These are phyloP conservation scores for Cadophora sp. DNA, from an alignment of 2,329 filamentous ascomycete species.

Conservation along the genomic window DNA sequence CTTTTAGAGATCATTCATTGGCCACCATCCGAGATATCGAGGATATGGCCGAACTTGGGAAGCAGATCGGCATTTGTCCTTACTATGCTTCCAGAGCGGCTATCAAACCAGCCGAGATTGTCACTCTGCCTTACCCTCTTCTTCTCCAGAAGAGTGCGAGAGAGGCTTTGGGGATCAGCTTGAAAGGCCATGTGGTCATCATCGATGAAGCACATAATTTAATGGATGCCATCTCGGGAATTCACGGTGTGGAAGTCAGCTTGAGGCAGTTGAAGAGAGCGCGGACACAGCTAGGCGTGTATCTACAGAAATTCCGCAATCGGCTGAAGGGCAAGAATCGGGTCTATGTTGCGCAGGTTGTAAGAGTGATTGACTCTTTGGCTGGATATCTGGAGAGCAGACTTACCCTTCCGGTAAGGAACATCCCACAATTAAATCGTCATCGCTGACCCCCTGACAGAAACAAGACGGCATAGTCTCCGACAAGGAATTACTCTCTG, in stretches of 20 bases:
- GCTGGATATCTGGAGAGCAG: conserved; percentile 69
- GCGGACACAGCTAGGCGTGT: conserved; percentile 77
- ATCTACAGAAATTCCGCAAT: conserved; percentile 87
- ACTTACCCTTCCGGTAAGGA: conserved; percentile 53
- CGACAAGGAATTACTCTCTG: conserved; percentile 74
- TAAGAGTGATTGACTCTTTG: conserved; percentile 82
- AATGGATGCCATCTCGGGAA: conserved; percentile 90
- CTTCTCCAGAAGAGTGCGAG: conserved; percentile 86
- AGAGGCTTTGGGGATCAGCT: conserved; percentile 83
- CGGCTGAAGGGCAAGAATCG: conserved; percentile 89
- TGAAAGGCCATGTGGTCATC: conserved; percentile 90
- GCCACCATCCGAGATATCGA: conserved; percentile 93
- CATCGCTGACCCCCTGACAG: conserved; percentile 41
- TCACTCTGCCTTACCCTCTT: conserved; percentile 91
- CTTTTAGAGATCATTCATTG: conserved; percentile 85
- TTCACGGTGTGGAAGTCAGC: conserved; percentile 80
- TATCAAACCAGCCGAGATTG: conserved; percentile 84
- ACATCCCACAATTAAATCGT: no score
- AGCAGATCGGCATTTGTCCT: conserved; percentile 81
- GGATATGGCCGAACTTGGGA: conserved; percentile 81
- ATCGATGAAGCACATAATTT: conserved; percentile 98
- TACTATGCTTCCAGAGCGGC: conserved; percentile 94
- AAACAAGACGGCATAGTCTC: conserved; percentile 71
- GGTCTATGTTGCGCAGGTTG: conserved; percentile 87
- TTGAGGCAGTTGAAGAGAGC: conserved; percentile 76